phyloP scores from a whole-genome alignment of 179 eudicot species.

The Spergularia azorica region DNA sequence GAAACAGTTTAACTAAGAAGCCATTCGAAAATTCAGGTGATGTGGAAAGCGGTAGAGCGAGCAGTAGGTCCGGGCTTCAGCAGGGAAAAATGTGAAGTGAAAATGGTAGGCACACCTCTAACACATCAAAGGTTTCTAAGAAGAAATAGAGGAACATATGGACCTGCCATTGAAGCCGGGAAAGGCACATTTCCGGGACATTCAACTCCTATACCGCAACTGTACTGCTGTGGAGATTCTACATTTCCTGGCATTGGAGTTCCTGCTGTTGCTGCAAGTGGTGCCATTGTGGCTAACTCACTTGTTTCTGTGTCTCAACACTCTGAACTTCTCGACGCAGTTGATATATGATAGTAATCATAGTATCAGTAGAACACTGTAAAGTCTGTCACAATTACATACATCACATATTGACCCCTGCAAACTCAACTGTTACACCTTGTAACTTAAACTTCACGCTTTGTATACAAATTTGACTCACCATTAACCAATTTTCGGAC shows the following conservation, averaged over 20 bases:
- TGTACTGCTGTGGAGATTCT: slow-evolving; percentile 95
- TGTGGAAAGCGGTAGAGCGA: slow-evolving; percentile 93
- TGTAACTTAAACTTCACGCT: no score
- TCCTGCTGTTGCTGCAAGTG: slow-evolving; percentile 99
- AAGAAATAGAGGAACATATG: slow-evolving; percentile 89
- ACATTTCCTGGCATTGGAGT: slow-evolving; percentile 99
- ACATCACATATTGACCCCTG: no score
- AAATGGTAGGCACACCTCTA: slow-evolving; percentile 84
- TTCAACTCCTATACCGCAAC: slow-evolving; percentile 74
- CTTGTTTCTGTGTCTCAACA: slow-evolving; percentile 90
- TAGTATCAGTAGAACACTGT: no score
- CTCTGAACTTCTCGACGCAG: slow-evolving; percentile 82
- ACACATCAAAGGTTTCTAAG: slow-evolving; percentile 80
- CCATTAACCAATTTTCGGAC: no score
- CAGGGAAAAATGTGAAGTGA: slow-evolving; percentile 82
- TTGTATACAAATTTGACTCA: no score
- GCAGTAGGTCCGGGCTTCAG: slow-evolving; percentile 77
- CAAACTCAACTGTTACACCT: no score
- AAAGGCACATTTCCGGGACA: slow-evolving; percentile 81
- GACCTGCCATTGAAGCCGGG: slow-evolving; percentile 91
- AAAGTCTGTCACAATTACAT: no score
- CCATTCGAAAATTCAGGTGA: slow-evolving; percentile 43
- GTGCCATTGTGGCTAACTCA: slow-evolving; percentile 95
- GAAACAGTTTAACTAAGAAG: background rate
- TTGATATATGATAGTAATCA: slow-evolving; percentile 73